phyloP scores from a whole-genome alignment of 192 early-diverging fungal species.

The Spinellus fusiger region DNA sequence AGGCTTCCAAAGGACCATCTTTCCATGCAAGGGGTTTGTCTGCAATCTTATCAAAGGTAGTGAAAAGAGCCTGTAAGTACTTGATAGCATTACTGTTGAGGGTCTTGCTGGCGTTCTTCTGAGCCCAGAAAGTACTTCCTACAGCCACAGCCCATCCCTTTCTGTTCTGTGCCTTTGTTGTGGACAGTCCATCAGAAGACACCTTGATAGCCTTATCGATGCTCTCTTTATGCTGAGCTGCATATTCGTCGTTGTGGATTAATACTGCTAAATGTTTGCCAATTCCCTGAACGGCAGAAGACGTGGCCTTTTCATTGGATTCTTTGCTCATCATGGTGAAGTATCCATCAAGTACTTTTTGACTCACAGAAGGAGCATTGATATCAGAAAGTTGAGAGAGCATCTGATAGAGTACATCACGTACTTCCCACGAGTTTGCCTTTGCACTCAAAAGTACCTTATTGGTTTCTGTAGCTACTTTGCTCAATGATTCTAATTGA shows the following conservation, averaged over 20 bases:
- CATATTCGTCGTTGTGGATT: slow-evolving; percentile 37
- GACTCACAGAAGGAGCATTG: slow-evolving; percentile 32
- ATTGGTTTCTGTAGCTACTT: slow-evolving; percentile 55
- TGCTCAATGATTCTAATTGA: slow-evolving; percentile 44
- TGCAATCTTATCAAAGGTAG: slow-evolving; percentile 49
- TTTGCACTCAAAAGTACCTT: slow-evolving; percentile 54
- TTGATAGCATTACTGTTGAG: slow-evolving; percentile 24
- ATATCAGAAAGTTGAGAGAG: slow-evolving; percentile 35
- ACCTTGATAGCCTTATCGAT: slow-evolving; percentile 40
- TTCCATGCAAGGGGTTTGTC: slow-evolving; percentile 52
- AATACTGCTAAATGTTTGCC: slow-evolving; percentile 47
- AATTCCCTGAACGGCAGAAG: slow-evolving; percentile 53
- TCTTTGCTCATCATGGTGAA: slow-evolving; percentile 73
- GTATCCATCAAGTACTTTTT: slow-evolving; percentile 54
- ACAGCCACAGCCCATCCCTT: slow-evolving; percentile 62
- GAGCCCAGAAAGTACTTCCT: slow-evolving; percentile 49
- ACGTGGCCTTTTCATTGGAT: slow-evolving; percentile 62
- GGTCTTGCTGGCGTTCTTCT: slow-evolving; percentile 12
- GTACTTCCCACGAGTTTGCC: slow-evolving; percentile 62
- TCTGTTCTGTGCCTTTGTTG: slow-evolving; percentile 52
- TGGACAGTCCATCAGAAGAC: slow-evolving; percentile 50
- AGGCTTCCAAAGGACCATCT: slow-evolving; percentile 57
- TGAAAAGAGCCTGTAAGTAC: slow-evolving; percentile 42
- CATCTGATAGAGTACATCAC: slow-evolving; percentile 54
- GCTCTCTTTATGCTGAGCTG: slow-evolving; percentile 19